These are phyloP conservation scores for Venturia asperata DNA, from an alignment of 2,329 filamentous ascomycete species.

Conservation along the genomic window DNA sequence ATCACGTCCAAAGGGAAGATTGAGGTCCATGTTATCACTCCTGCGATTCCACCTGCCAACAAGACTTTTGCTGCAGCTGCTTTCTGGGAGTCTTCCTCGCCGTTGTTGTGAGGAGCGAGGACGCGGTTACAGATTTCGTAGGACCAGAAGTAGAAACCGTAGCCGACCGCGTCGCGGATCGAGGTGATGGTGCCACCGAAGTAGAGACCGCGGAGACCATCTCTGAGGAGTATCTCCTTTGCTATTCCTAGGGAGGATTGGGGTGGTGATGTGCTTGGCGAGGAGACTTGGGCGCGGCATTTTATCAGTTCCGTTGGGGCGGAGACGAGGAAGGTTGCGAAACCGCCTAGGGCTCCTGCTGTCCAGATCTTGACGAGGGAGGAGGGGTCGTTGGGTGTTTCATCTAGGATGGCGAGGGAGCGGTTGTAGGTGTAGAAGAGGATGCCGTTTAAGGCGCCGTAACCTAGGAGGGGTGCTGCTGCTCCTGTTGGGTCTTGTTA, in stretches of 20 bases:
- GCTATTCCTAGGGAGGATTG: constrained; percentile 55
- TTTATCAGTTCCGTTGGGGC: constrained; percentile 88
- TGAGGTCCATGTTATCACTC: constrained; percentile 80
- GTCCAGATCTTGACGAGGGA: constrained; percentile 58
- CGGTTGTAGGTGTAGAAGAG: constrained; percentile 89
- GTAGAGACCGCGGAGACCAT: constrained; percentile 66
- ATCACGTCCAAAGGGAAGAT: constrained; percentile 89
- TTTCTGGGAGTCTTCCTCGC: constrained; percentile 41
- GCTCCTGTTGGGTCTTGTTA: constrained; percentile 48
- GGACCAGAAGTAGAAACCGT: constrained; percentile 95
- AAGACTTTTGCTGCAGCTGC: constrained; percentile 51
- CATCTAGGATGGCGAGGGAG: constrained; percentile 57
- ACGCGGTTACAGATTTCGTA: constrained; percentile 69
- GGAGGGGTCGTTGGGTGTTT: constrained; percentile 21
- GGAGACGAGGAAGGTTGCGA: constrained; percentile 79
- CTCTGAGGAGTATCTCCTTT: constrained; percentile 44
- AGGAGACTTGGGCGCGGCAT: constrained; percentile 69
- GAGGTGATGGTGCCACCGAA: constrained; percentile 75
- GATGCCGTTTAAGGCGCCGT: constrained; percentile 83
- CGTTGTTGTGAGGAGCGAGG: constrained; percentile 35
- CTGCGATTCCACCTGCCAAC: constrained; percentile 79
- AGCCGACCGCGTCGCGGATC: constrained; percentile 80
- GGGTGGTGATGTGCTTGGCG: too few species aligned
- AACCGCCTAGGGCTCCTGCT: constrained; percentile 72
- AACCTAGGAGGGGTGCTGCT: constrained; percentile 79